A percentile compares a stretch with the other conserved stretches of the same genome.
phyloP scores from a whole-genome alignment of 225 moss, liverwort and hornwort genomes.

The Sphagnum contortum region DNA sequence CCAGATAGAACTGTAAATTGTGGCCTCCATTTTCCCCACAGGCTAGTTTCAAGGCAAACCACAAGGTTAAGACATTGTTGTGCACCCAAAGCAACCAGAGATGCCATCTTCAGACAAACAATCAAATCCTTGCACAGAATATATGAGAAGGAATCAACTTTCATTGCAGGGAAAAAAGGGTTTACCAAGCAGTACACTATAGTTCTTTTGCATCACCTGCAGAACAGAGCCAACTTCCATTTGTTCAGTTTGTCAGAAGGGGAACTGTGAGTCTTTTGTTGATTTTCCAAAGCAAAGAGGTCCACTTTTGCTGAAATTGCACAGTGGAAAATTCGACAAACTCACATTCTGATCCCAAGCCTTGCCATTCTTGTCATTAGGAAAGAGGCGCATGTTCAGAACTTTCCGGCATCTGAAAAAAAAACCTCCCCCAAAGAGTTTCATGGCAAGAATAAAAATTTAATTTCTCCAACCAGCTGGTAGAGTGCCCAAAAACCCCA shows the following conservation, averaged over 20 bases:
- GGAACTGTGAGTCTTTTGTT: background rate
- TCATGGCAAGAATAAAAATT: constrained; percentile 3
- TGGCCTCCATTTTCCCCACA: too few relatives aligned
- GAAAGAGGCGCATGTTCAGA: constrained; percentile 63
- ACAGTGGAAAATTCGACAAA: background rate
- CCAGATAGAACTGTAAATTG: too few relatives aligned
- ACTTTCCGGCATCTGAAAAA: constrained; percentile 54
- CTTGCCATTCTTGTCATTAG: constrained; percentile 64
- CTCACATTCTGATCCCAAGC: constrained; percentile 75
- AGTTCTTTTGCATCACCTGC: constrained; percentile 72
- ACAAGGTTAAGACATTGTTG: too few relatives aligned
- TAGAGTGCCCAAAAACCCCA: background rate
- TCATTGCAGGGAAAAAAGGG: constrained; percentile 1
- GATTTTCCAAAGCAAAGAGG: background rate
- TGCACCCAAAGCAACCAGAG: too few relatives aligned
- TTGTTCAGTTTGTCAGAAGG: constrained; percentile 3
- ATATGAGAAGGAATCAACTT: background rate
- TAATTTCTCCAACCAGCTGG: background rate
- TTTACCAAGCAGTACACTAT: constrained; percentile 69
- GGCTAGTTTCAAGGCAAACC: too few relatives aligned
- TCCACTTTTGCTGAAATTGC: too few relatives aligned
- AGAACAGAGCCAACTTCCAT: constrained; percentile 12
- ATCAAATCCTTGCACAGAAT: background rate
- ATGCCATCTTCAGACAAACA: too few relatives aligned
- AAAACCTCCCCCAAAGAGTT: background rate